Base-by-base conservation (phyloP, 306 rosid species). In the Fragaria iinumae region DNA sequence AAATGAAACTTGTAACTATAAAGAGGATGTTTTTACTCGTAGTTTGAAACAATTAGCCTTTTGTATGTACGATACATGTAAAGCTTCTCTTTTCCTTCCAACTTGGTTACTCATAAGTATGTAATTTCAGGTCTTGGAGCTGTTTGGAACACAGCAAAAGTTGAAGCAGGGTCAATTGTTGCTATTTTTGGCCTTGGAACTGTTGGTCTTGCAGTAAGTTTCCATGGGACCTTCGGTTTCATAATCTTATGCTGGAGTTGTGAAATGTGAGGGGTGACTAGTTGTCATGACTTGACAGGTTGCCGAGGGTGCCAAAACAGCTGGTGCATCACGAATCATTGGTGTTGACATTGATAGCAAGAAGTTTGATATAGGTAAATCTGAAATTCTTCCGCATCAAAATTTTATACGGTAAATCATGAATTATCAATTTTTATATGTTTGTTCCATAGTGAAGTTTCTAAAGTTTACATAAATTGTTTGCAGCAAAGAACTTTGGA, bases 111-210 rank as follows among this genome's bases (percentile, higher is more conserved):
- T 71, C 14, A 23, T 20, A 81, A 1, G 29, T 38, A 6, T 76
- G 12, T 52, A 18, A 66, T 76, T 38, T 43, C 71, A 91, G 98
- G 96, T 70, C 96, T 94, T 80, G 97, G 97, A 78, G 98, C 98
- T 79, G 98, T 93, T 79, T 93, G 98, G 98, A 93, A 93, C 92
- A 91, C 98, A 27, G 98, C 98, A 73, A 93, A 93, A 80, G 98
- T 93, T 45, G 98, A 93, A 70, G 67, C 96, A 6, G 97, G 96
- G 62, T 90, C 98, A 71, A 93, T 49, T 45, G 97, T 93, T 79
- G 98, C 97, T 82, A 76, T 93, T 66, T 93, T 93, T 81, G 98
- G 98, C 77, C 96, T 93, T 73, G 97, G 98, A 78, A 91, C 92
- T 78, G 96, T 93, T 68, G 98, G 98, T 62, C 97, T 93, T 67